Percentiles rank a stretch among this genome's conserved stretches.
These are phyloP conservation scores for Euphorbia tirucalli DNA, from an alignment of 345 rosid species.

Conservation along the genomic window DNA sequence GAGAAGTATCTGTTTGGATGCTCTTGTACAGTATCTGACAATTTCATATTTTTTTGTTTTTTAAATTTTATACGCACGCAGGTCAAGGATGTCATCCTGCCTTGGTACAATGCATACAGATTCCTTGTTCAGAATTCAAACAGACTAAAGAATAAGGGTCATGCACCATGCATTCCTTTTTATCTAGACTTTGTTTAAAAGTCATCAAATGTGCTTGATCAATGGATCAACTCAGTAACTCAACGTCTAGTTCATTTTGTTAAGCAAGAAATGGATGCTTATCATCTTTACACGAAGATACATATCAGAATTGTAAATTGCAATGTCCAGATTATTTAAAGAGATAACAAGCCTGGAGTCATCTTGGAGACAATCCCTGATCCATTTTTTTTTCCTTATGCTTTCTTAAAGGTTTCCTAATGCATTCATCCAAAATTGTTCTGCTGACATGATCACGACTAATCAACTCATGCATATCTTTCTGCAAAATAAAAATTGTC, in stretches of 20 bases:
- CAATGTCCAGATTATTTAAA: no score
- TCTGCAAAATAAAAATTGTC: no score
- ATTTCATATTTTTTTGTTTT: conserved; percentile 18
- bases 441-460: no score
- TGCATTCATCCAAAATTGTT: no score
- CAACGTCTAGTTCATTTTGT: conserved; percentile 93
- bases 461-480: no score
- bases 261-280: conserved; percentile 79
- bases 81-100: conserved; percentile 98
- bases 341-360: no score
- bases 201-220: conserved; percentile 86
- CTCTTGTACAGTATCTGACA: conserved; percentile 9
- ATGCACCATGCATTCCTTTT: conserved; percentile 60
- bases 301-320: no score
- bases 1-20: background rate
- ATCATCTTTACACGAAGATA: conserved; percentile 93
- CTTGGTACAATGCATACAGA: conserved; percentile 97
- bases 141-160: conserved; percentile 84
- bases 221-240: conserved; percentile 95
- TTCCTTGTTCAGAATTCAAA: conserved; percentile 95
- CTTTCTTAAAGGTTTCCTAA: no score
- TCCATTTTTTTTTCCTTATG: no score
- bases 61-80: no score
- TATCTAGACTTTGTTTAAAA: conserved; percentile 50
- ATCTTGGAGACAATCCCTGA: no score